Conservation (phyloP, 2,329 filamentous ascomycete species). For the Raffaelea ambrosiae region DNA sequence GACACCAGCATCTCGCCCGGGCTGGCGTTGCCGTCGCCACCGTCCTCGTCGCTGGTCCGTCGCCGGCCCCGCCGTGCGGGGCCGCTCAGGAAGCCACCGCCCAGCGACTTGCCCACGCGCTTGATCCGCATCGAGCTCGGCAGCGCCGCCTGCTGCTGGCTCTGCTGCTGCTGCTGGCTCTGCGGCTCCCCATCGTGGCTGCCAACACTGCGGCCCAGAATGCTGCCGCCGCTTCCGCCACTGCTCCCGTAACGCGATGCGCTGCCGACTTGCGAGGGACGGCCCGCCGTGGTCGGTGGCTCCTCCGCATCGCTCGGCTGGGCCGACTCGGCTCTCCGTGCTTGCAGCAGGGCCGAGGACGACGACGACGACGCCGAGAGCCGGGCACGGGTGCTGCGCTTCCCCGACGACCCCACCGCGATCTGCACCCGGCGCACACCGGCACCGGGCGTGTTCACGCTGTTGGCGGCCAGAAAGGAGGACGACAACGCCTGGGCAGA, state of each 20-base stretch:
- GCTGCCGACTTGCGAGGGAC: constrained; percentile 37
- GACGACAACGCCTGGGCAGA: no score
- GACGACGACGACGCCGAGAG: constrained; percentile 22
- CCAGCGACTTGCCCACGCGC: constrained; percentile 62
- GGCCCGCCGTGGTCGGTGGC: constrained; percentile 39
- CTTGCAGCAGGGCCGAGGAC: constrained; percentile 25
- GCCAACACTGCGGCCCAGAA: constrained; percentile 6
- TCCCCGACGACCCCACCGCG: constrained; percentile 40
- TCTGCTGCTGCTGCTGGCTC: constrained; percentile 13
- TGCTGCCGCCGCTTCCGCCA: constrained; percentile 25
- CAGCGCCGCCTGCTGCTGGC: constrained; percentile 43
- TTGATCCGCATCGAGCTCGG: constrained; percentile 73
- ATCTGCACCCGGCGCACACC: constrained; percentile 47
- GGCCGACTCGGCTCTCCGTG: constrained; percentile 11
- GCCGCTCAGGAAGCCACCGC: constrained; percentile 68
- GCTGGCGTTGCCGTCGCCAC: constrained; percentile 25
- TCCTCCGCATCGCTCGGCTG: constrained; percentile 38
- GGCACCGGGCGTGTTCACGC: constrained; percentile 46
- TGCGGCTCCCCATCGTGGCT: constrained; percentile 5
- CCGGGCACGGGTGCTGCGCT: constrained; percentile 5
- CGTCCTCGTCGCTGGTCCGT: constrained; percentile 57
- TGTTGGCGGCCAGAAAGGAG: constrained; percentile 1
- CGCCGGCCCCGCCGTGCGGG: constrained; percentile 68
- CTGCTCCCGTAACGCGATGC: constrained; percentile 45
- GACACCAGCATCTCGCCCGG: constrained; percentile 22